phyloP scores from a whole-genome alignment of 2,329 filamentous ascomycete species.

The Ophiostoma angusticollis region DNA sequence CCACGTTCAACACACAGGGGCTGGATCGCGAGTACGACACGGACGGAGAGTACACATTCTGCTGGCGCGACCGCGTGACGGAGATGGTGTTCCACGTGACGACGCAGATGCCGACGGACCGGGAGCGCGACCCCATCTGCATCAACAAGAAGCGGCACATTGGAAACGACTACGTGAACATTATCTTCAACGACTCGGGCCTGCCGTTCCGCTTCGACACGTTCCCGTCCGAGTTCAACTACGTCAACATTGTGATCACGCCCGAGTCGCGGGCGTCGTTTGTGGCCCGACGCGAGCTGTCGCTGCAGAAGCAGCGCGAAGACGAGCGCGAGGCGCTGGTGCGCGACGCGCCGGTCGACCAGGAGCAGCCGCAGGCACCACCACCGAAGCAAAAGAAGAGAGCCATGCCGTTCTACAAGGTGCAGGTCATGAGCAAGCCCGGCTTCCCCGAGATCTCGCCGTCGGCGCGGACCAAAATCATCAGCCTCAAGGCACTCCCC shows the following conservation, averaged over 20 bases:
- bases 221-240: slow-evolving; percentile 91
- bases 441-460: slow-evolving; percentile 89
- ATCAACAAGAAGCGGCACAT: slow-evolving; percentile 88
- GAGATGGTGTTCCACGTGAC: slow-evolving; percentile 94
- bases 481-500: slow-evolving; percentile 70
- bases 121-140: slow-evolving; percentile 61
- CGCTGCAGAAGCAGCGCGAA: slow-evolving; percentile 16
- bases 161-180: slow-evolving; percentile 95
- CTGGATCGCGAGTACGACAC: slow-evolving; percentile 63
- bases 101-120: slow-evolving; percentile 91
- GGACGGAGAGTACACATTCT: slow-evolving; percentile 81
- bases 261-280: slow-evolving; percentile 72
- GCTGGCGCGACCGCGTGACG: slow-evolving; percentile 88
- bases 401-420: slow-evolving; percentile 57
- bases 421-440: slow-evolving; percentile 76
- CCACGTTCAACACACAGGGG: slow-evolving; percentile 86
- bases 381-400: not conserved
- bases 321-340: slow-evolving; percentile 6
- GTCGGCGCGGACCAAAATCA: slow-evolving; percentile 76
- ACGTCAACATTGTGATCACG: slow-evolving; percentile 90
- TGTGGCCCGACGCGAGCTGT: slow-evolving; percentile 45
- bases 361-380: slow-evolving; percentile 17
- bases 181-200: slow-evolving; percentile 97
- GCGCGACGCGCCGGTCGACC: no score
- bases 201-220: slow-evolving; percentile 77